phyloP scores from a whole-genome alignment of 345 rosid species.

The Turnera subulata region DNA sequence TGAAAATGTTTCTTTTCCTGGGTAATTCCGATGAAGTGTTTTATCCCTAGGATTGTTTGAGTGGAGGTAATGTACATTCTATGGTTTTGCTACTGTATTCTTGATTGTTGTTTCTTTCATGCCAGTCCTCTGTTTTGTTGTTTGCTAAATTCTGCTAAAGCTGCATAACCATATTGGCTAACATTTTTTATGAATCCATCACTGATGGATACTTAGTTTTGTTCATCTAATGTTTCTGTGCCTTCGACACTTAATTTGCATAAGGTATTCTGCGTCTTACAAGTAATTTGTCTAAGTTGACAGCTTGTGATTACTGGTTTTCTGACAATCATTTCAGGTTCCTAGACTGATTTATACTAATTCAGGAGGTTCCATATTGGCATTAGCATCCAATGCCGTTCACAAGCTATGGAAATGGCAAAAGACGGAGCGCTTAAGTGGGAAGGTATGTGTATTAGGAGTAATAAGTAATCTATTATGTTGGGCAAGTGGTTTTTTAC shows the following conservation, averaged over 20 bases:
- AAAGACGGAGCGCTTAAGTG: constrained; percentile 42
- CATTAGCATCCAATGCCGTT: constrained; percentile 77
- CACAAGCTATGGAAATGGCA: constrained; percentile 94
- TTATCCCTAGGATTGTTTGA: too few relatives aligned
- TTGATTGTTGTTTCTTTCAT: not conserved
- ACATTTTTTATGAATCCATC: too few relatives aligned
- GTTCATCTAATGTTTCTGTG: not conserved
- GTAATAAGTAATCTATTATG: not conserved
- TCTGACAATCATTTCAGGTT: constrained; percentile 43
- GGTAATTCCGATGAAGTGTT: not conserved
- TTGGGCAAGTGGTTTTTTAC: not conserved
- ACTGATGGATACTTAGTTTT: too few relatives aligned
- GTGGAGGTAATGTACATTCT: too few relatives aligned
- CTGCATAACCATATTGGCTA: too few relatives aligned
- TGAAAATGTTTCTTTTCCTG: not conserved
- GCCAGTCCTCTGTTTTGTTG: too few relatives aligned
- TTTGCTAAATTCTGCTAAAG: not conserved
- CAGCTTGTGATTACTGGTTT: not conserved
- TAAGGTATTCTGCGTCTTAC: not conserved
- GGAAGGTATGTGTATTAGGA: constrained; percentile 34
- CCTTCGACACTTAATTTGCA: not conserved
- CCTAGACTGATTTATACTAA: constrained; percentile 72
- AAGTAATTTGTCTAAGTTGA: constrained; percentile 4
- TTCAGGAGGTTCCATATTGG: constrained; percentile 71
- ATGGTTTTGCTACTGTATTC: too few relatives aligned